Base-by-base conservation (phyloP, 2,329 filamentous ascomycete species). In the Cylindrodendrum hubeiense region DNA sequence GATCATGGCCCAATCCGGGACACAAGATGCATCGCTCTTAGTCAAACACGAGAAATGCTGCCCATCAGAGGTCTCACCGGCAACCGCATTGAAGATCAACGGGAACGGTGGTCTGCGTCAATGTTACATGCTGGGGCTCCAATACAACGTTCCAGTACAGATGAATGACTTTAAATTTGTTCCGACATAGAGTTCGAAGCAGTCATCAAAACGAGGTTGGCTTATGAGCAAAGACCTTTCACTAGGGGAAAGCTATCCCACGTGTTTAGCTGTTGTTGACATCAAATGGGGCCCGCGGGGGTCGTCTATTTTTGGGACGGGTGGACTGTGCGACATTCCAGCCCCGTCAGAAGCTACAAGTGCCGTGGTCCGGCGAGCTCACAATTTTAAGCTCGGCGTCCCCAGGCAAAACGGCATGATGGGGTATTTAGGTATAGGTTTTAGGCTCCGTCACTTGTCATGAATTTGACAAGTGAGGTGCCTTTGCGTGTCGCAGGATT, bases 31-130 rank as follows among this genome's bases (percentile, higher is more conserved):
- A 26, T 21, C 34, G 24, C 12, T 28, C 51, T 54, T 34, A 21
- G 59, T 56, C 44, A 21, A 50, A 56, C 51, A 60, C 51, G 34
- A 56, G 44, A 17, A 50, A 44, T 10, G 19, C 26, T 43, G 34
- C 13, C 19, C 51, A 19, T 26, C 34, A 26, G 21, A 22, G 28
- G 55, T 50, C 44, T 41, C n/a, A 47, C 33, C 17, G 24, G 34
- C 39, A 49, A 59, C 21, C 44, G 21, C 21, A 28, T 28, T 47
- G 44, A 47, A 26, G 7, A 9, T 2, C 44, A 26, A 26, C 44
- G 22, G 7, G 19, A 10, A 47, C 13, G 24, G 17, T 24, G 24
- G 24, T n/a, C 24, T 24, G 44, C 15, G 15, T n/a, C 19, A 47
- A 5, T 13, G 24, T 28, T 19, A 17, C 13, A 47, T 47, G 44